Base-by-base conservation (phyloP, 2,329 filamentous ascomycete species). In the Hymenoscyphus fructigenus region DNA sequence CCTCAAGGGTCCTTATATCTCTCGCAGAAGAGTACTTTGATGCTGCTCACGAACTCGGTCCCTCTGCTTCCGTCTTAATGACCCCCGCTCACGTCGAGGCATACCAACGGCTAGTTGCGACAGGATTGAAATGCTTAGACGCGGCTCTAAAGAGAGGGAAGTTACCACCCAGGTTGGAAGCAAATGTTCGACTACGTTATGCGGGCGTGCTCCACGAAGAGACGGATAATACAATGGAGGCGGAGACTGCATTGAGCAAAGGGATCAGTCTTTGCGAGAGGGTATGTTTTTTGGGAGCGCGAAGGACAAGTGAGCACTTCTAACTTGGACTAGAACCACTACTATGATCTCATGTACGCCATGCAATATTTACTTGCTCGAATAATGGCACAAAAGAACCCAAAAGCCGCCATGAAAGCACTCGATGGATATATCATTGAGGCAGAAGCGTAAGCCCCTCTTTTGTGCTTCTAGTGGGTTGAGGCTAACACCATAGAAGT, bases 11-110 rank as follows among this genome's bases (percentile, higher is more conserved):
- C 9, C 80, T 93, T 64, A 80, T 92, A 7, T 85, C 84, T n/a
- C 81, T 92, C 15, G 90, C 90, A 2, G 90, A 94, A 71, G 90
- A 94, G 69, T 92, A 91, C 71, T 86, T 93, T 61, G 79, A 80
- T 29, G 88, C 87, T 61, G 91, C 91, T 17, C 85, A 88, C 66
- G 76, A 77, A 1, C 81, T 86, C 65, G 82, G 82, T 1, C 78
- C 82, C 2, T 71, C 78, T 1, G 76, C 87, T 2, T 82, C 84
- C 20, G 77, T 78, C 20, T 79, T 82, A 2, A 80, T 84, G 61
- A 80, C 84, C 62, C 77, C 83, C 29, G 59, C 66, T n/a, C 68
- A 83, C 47, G 75, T 91, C 9, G 81, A 85, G n/a, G 82, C 88
- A 67, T 93, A 93, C 72, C 86, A 91, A 70, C 88, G 87, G 67